Conservation (phyloP, 768 basidiomycete species). For the Suillus luteus region DNA sequence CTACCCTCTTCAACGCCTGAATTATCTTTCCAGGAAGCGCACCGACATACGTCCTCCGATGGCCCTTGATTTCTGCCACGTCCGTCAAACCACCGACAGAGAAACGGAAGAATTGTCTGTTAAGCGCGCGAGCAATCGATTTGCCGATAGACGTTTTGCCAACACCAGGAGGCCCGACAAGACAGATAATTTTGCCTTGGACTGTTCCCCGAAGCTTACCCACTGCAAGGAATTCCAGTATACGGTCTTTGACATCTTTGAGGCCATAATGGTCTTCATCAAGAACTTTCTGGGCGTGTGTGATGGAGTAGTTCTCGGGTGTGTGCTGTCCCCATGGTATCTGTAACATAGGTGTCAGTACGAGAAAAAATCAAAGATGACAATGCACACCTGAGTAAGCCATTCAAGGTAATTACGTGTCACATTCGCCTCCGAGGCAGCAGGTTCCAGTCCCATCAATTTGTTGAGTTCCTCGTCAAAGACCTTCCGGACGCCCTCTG, state of each 20-base stretch:
- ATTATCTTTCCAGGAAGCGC: constrained; percentile 95
- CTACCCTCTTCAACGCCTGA: constrained; percentile 89
- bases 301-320: constrained; percentile 87
- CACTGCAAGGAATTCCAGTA: constrained; percentile 94
- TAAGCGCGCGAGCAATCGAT: constrained; percentile 88
- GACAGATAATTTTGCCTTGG: constrained; percentile 95
- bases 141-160: constrained; percentile 97
- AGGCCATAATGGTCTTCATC: constrained; percentile 95
- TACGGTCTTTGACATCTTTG: constrained; percentile 89
- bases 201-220: constrained; percentile 94
- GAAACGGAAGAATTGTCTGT: constrained; percentile 94
- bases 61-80: constrained; percentile 99
- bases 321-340: constrained; percentile 98
- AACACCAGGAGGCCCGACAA: constrained; percentile 96
- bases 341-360: constrained; percentile 35
- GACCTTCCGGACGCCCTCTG: constrained; percentile 84
- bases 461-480: constrained; percentile 96
- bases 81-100: constrained; percentile 96
- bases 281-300: constrained; percentile 79
- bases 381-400: constrained; percentile 67
- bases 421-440: constrained; percentile 90
- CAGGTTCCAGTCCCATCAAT: constrained; percentile 85
- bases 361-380: not conserved
- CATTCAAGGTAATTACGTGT: constrained; percentile 94
- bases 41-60: constrained; percentile 94